These are phyloP conservation scores for Mortierella sp. DNA, from an alignment of 371 early-diverging fungal species.

Conservation along the genomic window DNA sequence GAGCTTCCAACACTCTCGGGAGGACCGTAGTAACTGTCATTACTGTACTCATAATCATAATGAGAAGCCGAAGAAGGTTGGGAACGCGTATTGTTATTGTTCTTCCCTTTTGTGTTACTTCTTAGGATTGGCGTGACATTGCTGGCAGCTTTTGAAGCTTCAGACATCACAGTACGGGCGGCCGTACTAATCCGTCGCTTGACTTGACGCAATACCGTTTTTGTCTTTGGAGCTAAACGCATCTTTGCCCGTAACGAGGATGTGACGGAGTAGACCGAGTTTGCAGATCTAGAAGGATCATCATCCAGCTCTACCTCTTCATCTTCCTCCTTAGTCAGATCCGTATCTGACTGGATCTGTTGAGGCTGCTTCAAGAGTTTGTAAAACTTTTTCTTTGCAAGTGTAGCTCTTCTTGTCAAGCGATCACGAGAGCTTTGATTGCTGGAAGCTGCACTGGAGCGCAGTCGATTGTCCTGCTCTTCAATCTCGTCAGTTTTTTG, in stretches of 20 bases:
- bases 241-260: constrained; percentile 32
- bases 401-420: constrained; percentile 10
- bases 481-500: constrained; percentile 1
- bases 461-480: not conserved
- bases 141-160: constrained; percentile 25
- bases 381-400: constrained; percentile 33
- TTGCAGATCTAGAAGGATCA: constrained; percentile 15
- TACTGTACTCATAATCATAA: not conserved
- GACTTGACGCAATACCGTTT: constrained; percentile 38
- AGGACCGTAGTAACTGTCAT: not conserved
- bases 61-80: not conserved
- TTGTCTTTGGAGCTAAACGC: constrained; percentile 21
- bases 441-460: not conserved
- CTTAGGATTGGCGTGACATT: not conserved
- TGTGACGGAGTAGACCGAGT: constrained; percentile 20
- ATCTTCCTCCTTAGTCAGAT: not conserved
- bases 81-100: not conserved
- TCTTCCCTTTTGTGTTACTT: constrained; percentile 8
- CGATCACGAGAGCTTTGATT: constrained; percentile 10
- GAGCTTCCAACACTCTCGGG: not conserved
- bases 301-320: constrained; percentile 2
- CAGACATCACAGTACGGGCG: constrained; percentile 13
- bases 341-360: not conserved
- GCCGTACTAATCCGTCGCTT: constrained; percentile 31
- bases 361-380: constrained; percentile 12